Percentiles rank a stretch among this genome's conserved stretches.
phyloP scores from a whole-genome alignment of 495 filamentous ascomycete species.

The Neurospora cerealis region DNA sequence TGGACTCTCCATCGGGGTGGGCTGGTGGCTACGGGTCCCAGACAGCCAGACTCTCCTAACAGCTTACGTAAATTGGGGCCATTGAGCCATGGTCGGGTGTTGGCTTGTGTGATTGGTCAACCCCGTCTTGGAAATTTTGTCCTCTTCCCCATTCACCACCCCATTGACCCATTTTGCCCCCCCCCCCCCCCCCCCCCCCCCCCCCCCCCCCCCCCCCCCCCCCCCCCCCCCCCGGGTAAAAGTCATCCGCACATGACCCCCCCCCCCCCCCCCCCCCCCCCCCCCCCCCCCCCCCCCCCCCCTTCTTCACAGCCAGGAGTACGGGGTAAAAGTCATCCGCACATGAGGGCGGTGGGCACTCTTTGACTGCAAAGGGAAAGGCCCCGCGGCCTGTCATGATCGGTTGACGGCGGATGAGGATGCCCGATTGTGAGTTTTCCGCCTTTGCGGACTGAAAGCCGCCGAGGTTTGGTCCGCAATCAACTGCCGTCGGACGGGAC shows the following conservation, averaged over 20 bases:
- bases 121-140: background rate
- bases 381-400: background rate
- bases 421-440: background rate
- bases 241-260: no score
- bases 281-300: background rate
- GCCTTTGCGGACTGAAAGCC: background rate
- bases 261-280: background rate
- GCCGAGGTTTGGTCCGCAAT: background rate
- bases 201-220: no score
- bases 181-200: no score
- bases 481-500: background rate
- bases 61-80: background rate
- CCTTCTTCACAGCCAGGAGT: background rate
- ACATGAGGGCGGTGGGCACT: background rate
- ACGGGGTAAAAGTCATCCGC: background rate
- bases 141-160: background rate
- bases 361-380: background rate
- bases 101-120: background rate
- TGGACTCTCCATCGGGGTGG: background rate
- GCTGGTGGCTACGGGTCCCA: background rate
- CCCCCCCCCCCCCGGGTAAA: no score
- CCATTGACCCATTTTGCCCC: background rate
- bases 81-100: background rate
- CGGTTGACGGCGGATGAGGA: background rate
- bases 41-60: background rate